Conservation (phyloP, 1,284 basidiomycete species). For the Takashimella koratensis region DNA sequence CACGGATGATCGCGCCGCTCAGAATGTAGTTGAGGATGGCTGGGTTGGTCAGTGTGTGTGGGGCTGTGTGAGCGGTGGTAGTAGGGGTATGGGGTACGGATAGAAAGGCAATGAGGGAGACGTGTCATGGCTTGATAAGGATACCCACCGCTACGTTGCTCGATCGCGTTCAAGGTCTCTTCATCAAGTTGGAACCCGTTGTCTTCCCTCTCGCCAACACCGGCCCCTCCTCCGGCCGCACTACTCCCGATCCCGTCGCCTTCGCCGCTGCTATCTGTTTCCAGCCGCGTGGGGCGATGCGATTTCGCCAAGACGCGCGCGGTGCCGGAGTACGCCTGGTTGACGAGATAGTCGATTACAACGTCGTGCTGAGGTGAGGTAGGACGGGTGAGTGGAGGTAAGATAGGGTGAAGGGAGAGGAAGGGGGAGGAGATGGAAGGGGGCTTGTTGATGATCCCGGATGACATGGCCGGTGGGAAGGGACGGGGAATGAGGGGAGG, state of each 20-base stretch:
- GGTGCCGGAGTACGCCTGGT: constrained; percentile 35
- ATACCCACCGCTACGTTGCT: constrained; percentile 34
- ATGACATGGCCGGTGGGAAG: not conserved
- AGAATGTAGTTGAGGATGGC: constrained; percentile 41
- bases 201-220: constrained; percentile 7
- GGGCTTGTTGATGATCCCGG: not conserved
- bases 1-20: constrained; percentile 35
- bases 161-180: constrained; percentile 25
- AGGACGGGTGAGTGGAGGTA: too few relatives aligned
- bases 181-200: constrained; percentile 14
- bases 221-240: constrained; percentile 1
- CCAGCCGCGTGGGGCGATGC: not conserved
- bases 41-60: constrained; percentile 6
- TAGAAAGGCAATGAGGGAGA: too few relatives aligned
- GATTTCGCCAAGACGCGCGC: constrained; percentile 23
- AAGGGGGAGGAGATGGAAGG: not conserved
- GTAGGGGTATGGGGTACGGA: not conserved
- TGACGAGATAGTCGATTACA: constrained; percentile 42
- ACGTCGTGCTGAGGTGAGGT: constrained; percentile 44
- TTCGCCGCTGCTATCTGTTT: not conserved
- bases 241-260: constrained; percentile 3
- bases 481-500: not conserved
- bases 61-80: not conserved
- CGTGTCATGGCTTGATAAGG: not conserved
- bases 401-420: not conserved